A percentile compares a stretch with the other conserved stretches of the same genome.
Evolutionary conservation across 192 early-diverging fungal genomes (phyloP).

Genomic region (Dimargaris xerosporica): DNA sequence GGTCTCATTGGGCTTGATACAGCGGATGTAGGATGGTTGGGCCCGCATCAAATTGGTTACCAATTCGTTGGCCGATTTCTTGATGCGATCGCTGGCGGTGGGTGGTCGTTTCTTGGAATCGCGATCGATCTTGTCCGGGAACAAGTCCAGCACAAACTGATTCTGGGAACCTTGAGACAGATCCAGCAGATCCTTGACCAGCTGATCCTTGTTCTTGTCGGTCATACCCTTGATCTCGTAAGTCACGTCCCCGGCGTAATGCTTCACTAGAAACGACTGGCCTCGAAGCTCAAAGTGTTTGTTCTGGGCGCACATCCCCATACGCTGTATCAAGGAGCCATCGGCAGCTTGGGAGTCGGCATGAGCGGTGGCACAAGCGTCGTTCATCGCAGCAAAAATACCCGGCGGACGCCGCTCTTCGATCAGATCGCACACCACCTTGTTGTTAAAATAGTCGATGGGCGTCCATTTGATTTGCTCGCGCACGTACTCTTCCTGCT

Average conservation of each 20-base stretch:
- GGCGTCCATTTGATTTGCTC: conserved; percentile 98
- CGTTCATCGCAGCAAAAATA: conserved; percentile 83
- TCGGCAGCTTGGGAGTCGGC: conserved; percentile 73
- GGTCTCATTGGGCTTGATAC: conserved; percentile 96
- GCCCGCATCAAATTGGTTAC: conserved; percentile 91
- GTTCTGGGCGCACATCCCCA: conserved; percentile 47
- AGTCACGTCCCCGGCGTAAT: conserved; percentile 94
- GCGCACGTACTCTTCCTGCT: conserved; percentile 95
- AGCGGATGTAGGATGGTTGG: conserved; percentile 88
- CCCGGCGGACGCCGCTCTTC: conserved; percentile 94
- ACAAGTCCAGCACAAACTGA: conserved; percentile 60
- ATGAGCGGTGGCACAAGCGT: conserved; percentile 94
- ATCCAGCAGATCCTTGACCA: conserved; percentile 83
- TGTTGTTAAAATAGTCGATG: conserved; percentile 99
- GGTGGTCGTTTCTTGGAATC: conserved; percentile 93
- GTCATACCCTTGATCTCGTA: conserved; percentile 88
- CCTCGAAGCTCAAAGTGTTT: conserved; percentile 59
- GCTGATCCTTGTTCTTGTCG: conserved; percentile 95
- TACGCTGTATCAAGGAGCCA: conserved; percentile 50
- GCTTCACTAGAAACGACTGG: conserved; percentile 65
- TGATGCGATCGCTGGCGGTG: conserved; percentile 94
- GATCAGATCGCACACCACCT: conserved; percentile 96
- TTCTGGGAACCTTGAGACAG: conserved; percentile 67
- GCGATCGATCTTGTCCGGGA: conserved; percentile 81
- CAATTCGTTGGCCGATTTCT: conserved; percentile 64